Base-by-base conservation (phyloP, 306 rosid species). In the Lotus japonicus region DNA sequence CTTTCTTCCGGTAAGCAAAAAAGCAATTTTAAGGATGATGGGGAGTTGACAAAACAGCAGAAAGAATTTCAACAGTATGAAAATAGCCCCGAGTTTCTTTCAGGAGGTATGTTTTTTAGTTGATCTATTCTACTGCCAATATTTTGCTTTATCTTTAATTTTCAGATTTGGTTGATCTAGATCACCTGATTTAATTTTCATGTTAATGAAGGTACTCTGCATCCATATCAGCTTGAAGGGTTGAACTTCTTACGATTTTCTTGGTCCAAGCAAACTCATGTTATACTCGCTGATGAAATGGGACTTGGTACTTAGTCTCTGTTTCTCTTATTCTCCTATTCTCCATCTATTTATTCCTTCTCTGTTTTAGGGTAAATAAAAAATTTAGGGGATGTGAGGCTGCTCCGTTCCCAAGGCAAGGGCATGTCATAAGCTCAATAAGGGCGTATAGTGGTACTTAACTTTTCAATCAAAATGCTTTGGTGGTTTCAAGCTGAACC, bases 231-330 rank as follows among this genome's bases (percentile, higher is more conserved):
- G 88, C 99, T 94, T 72, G 99, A 94, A 81, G 99, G 99, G 70
- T 81, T 94, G 87, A 94, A 94, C 83, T 94, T 94, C 84, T 78
- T 94, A 64, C 91, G 97, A 43, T 94, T 81, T 75, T 90, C 99
- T 75, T 94, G 99, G 99, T 94, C 97, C 84, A 94, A 94, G 83
- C 96, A 90, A 78, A 94, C 97, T 64, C 99, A 94, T 68, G 99
- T 94, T 48, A 90, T 94, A 81, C 96, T 94, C 74, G 99, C 99
- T 76, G 99, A 94, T 68, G 99, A 94, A 81, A 94, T 94, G 99
- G 99, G 99, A 67, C 99, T 94, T 23, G 99, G 99, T 94, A 82
- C 71, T 70, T 77, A 55, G 56, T 79, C 39, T 51, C 78, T 66
- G 58, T 50, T 78, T 49, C 58, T 67, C 51, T 65, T 35, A 53